Evolutionary conservation across 1,284 basidiomycete species (phyloP).

Genomic region (Ganoderma sinense): DNA sequence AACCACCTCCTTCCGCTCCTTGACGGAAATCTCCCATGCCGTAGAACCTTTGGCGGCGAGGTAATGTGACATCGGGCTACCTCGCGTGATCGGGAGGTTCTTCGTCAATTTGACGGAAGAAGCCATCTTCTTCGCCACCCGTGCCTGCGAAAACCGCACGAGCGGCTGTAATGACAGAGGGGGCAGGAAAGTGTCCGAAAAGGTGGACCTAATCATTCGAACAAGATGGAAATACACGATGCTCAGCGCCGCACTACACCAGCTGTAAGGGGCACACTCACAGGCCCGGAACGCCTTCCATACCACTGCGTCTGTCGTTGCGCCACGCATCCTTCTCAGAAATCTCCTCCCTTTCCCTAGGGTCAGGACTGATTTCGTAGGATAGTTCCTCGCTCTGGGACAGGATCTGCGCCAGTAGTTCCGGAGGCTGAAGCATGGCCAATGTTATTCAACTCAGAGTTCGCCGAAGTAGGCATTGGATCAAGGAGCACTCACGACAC

Average conservation of each 20-base stretch:
- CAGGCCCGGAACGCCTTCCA: conserved; percentile 60
- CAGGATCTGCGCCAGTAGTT: conserved; percentile 65
- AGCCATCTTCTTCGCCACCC: conserved; percentile 61
- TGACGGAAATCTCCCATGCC: conserved; percentile 76
- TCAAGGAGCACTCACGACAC: conserved; percentile 58
- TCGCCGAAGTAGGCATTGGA: not conserved
- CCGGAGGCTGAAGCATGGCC: conserved; percentile 63
- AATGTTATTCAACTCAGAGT: not conserved
- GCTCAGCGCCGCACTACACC: conserved; percentile 1
- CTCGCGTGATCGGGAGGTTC: conserved; percentile 56
- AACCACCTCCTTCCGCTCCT: conserved; percentile 54
- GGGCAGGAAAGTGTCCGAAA: conserved; percentile 39
- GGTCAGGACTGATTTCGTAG: conserved; percentile 57
- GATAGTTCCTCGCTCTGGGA: conserved; percentile 58
- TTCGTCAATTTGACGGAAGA: conserved; percentile 69
- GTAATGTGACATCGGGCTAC: conserved; percentile 71
- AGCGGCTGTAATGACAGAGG: conserved; percentile 40
- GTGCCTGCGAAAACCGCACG: conserved; percentile 60
- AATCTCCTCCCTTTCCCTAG: conserved; percentile 24
- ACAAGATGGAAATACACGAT: not conserved
- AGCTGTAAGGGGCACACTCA: conserved; percentile 48
- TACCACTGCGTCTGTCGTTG: conserved; percentile 48
- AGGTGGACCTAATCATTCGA: conserved; percentile 30
- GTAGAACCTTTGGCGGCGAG: conserved; percentile 72
- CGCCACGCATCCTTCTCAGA: conserved; percentile 36